Base-by-base conservation (phyloP, 2,329 filamentous ascomycete species). In the Botrytis cinerea region DNA sequence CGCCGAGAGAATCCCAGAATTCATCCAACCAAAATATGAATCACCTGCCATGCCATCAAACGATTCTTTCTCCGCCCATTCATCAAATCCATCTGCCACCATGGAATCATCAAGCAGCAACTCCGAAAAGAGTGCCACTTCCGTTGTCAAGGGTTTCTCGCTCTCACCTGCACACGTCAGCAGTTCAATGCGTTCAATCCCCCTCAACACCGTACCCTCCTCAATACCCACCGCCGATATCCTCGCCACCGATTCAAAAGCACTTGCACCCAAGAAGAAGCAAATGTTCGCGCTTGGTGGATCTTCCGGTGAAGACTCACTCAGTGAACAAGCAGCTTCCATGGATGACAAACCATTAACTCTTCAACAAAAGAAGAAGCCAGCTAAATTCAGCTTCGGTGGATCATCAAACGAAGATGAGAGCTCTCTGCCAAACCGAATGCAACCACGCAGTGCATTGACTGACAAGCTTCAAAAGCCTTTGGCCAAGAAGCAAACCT, bases 131-230 rank as follows among this genome's bases (percentile, higher is more conserved):
- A 82, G 80, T 59, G 78, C 81, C 9, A 85, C 83, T 74, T 95
- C 91, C 76, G 88, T 97, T 73, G 91, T 97, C 70, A 92, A 93
- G 76, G 95, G 95, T 73, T 97, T 98, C 83, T 93, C 92, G 8
- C 97, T 98, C 83, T 93, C 92, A 7, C 93, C 93, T 2, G 91
- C 92, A 40, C 89, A 91, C 74, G 86, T 92, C 60, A 91, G 90
- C 16, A 91, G 90, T 2, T 92, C 90, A 0, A 89, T 90, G 78
- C 88, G 90, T 77, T 91, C 79, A 35, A 78, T 81, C 57, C 80
- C 79, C 62, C 77, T 81, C 48, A 73, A 80, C 32, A 77, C 74
- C 22, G 78, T 75, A 25, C 84, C 73, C 73, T 84, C 67, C 79
- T 85, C 76, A 80, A 84, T 73, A 80, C 84, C 84, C 76, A 88